Percentiles rank a stretch among this genome's conserved stretches.
phyloP scores from a whole-genome alignment of 73 alveolate species.

The Paramecium primaurelia region DNA sequence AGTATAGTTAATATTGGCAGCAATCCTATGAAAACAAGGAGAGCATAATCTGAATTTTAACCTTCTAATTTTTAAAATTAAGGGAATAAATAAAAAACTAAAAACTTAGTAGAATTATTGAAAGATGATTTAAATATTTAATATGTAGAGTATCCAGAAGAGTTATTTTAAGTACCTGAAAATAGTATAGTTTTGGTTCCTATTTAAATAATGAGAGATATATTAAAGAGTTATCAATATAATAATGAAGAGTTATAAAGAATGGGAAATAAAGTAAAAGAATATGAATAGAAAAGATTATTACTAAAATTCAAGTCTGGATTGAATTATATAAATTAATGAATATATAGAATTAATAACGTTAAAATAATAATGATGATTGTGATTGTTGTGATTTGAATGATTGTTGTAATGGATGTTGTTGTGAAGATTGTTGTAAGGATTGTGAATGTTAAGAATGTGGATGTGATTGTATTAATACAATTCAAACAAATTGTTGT shows the following conservation, averaged over 20 bases:
- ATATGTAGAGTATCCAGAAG: not conserved
- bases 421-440: slow-evolving; percentile 43
- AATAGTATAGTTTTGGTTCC: not conserved
- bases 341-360: slow-evolving; percentile 32
- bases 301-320: slow-evolving; percentile 11
- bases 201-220: not conserved
- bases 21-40: not conserved
- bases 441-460: slow-evolving; percentile 49
- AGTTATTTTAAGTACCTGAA: not conserved
- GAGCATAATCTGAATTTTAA: not conserved
- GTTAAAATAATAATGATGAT: slow-evolving; percentile 11
- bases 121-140: not conserved
- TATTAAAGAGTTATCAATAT: not conserved
- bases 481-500: slow-evolving; percentile 29
- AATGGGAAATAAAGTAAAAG: not conserved
- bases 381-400: slow-evolving; percentile 17
- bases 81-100: not conserved
- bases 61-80: not conserved
- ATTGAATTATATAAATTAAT: not conserved
- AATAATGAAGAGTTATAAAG: not conserved
- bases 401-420: not conserved
- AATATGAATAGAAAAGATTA: not conserved
- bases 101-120: not conserved
- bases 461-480: slow-evolving; percentile 40
- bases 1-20: not conserved